Base-by-base conservation (phyloP, 2,329 filamentous ascomycete genomes). In the Chrysoporthe cubensis region DNA sequence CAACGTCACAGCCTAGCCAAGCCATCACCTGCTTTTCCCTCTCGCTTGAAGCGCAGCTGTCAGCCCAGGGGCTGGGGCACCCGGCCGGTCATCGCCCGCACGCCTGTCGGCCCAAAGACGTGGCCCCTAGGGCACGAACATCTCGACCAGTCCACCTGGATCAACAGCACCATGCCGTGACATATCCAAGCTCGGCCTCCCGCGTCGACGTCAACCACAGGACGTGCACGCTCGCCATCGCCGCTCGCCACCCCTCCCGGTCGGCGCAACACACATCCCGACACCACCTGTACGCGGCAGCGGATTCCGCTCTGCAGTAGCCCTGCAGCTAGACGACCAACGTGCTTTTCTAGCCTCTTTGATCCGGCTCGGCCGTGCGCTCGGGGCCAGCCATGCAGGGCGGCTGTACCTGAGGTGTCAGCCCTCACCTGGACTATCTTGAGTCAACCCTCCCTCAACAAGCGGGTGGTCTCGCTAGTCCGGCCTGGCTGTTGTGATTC, bases 271-370 rank as follows among this genome's bases (percentile, higher is more conserved):
- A 26, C 26, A 26, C 26, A 26, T 26, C 64, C 56, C 58, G 44
- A 57, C 56, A 59, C 66, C 5, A 57, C 64, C 67, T 42, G 46
- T 46, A 64, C 48, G 58, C 65, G 61, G 54, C 66, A 62, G 26
- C 59, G 42, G 43, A 54, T 18, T 9, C 54, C 52, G 68, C 52
- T 54, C 54, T 65, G 68, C 68, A 69, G 68, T 62, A 69, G 62
- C 54, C 54, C 66, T 65, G 68, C 66, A 69, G 62, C 32, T 40
- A 43, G 34, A 52, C 50, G 63, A 43, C 32, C 50, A 59, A 43
- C 66, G 46, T 14, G 54, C 50, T 62, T 57, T 59, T 62, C 67
- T 64, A 63, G 64, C 32, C 56, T 50, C 43, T 58, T 34, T 46
- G 13, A 40, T 60, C 50, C 58, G 66, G 46, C 44, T 57, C 61